Evolutionary conservation across 306 rosid genomes (phyloP), one percentile per base, ranked within the genome.

Genomic region (Pterocarpus macrocarpus): DNA sequence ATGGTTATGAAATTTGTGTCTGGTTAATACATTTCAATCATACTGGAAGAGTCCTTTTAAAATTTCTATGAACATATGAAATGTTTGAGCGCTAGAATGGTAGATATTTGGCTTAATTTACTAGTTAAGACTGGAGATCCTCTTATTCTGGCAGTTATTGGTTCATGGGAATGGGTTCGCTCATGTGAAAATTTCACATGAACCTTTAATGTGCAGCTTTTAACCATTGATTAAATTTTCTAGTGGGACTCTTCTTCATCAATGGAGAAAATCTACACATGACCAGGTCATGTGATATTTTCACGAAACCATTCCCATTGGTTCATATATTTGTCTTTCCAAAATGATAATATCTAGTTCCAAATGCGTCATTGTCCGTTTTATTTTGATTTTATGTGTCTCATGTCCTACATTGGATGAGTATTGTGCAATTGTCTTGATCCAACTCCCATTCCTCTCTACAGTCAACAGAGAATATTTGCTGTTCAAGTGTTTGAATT

Each of bases 391-490:
- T 84, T 64, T 79, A 62, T 68, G 33, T 70, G 49, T 81, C 59
- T 77, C 36, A 45, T 65, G 72, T 76, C 62, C 72, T 80, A 30
- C 75, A 50, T 39, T 74, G 64, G 76, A 71, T 76, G 57, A 61
- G 69, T 81, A 57, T 75, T 76, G 68, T 85, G 80, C 67, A 79
- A 55, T 32, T 81, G 86, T 88, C 80, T 81, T 91, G 87, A 89
- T 83, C 45, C 16, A 35, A 82, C 85, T 88, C 82, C 62, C 84
- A 45, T 87, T 85, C 86, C 88, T 90, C 79, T 87, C 81, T 84
- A 86, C 97, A 91, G 98, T 85, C 92, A 89, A 52, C 90, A 89
- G 79, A 87, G 90, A 83, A 85, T 81, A 55, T 87, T 89, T 69
- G 90, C 87, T 1, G 88, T 89, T 68, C 90, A 89, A 85, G 88